Base-by-base conservation (phyloP, 73 alveolate species). In the Paraurostyla sp. region DNA sequence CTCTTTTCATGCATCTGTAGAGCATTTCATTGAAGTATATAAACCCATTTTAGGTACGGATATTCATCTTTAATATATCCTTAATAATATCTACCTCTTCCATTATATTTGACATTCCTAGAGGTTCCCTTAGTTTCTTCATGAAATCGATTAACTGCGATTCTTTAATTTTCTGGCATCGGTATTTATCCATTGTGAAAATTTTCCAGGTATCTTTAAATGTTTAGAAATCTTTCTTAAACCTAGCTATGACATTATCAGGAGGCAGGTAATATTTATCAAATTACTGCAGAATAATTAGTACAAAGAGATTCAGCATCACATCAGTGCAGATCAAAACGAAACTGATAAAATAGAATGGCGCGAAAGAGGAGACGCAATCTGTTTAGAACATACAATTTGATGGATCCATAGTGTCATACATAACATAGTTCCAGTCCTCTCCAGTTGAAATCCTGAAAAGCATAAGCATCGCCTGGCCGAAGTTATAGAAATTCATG, bases 371-470 rank as follows among this genome's bases (percentile, higher is more conserved):
- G 0, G 57, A 27, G 0, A 88, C 65, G 78, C 97, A 82, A 29
- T 48, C 87, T 9, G 46, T 30, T n/a, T 65, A 71, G 52, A 68
- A 56, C 25, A 50, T 42, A 52, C 92, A 83, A 29, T 56, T 76
- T n/a, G 52, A 25, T 20, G 60, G 23, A 58, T 85, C 42, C 87
- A 42, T 59, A 20, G 80, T 54, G 48, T 89, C 94, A 56, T 32
- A 80, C 99, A 97, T 95, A 0, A 97, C 92, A 33, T 59, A 42
- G 36, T 87, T 87, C 99, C 99, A 97, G 89, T 97, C 98, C 71
- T 97, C 99, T 32, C 99, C 99, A 25, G 99, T 97, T 0, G 99
- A 92, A 49, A 91, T 83, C 63, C 99, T 60, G 48, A 97, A 94
- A 27, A 97, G 84, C 29, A 94, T 54, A 9, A 96, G 76, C 94